These are phyloP conservation scores for Schwanniomyces etchellsii DNA, from an alignment of 1,139 yeast genomes.

Conservation along the genomic window DNA sequence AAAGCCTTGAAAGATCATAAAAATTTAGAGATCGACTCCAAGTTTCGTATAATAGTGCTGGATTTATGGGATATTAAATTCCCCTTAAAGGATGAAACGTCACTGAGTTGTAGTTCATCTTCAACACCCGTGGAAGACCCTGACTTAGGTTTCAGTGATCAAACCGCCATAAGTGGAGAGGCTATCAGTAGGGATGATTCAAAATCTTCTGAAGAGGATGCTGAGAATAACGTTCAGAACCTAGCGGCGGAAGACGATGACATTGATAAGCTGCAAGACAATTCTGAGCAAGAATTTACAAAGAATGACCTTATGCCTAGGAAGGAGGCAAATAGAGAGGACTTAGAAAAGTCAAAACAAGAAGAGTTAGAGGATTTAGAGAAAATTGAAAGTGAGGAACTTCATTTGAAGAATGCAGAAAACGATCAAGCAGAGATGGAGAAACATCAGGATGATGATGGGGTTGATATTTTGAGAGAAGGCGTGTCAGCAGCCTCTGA, in stretches of 20 bases:
- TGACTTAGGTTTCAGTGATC: no score
- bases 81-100: background rate
- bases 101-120: no score
- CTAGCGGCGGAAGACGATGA: no score
- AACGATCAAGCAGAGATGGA: background rate
- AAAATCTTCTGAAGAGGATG: no score
- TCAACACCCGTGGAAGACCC: no score
- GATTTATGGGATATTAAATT: constrained; percentile 32
- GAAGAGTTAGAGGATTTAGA: background rate
- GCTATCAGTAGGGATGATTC: no score
- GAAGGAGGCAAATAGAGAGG: constrained; percentile 1
- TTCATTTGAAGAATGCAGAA: background rate
- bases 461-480: no score
- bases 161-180: no score
- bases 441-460: background rate
- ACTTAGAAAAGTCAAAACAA: constrained; percentile 1
- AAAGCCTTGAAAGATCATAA: constrained; percentile 47
- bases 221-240: no score
- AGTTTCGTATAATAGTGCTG: constrained; percentile 26
- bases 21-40: constrained; percentile 22
- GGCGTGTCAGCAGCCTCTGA: no score
- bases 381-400: constrained; percentile 1
- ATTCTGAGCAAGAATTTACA: no score
- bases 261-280: background rate
- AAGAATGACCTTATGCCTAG: background rate